Percentiles rank a stretch among this genome's conserved stretches.
Evolutionary conservation across 148 eudicot species (phyloP).

Genomic region (Vaccinium myrtillus): DNA sequence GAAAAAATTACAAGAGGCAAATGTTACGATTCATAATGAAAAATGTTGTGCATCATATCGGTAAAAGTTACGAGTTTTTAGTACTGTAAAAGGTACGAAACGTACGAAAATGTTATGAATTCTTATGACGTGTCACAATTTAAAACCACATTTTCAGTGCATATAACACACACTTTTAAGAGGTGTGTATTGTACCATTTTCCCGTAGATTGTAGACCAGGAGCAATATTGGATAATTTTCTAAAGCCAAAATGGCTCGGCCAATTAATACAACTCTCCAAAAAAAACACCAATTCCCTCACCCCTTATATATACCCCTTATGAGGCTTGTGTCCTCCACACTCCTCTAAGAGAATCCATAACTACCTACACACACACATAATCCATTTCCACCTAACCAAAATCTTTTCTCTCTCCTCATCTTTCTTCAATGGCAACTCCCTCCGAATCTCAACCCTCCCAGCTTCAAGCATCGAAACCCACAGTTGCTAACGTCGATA

Average conservation of each 20-base stretch:
- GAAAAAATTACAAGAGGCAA: too few species aligned
- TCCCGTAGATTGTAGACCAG: not conserved
- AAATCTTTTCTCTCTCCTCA: not conserved
- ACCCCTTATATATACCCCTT: not conserved
- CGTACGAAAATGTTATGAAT: too few species aligned
- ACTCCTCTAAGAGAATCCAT: not conserved
- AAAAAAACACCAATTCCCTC: not conserved
- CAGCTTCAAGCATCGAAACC: not conserved
- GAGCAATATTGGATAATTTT: not conserved
- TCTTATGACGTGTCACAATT: too few species aligned
- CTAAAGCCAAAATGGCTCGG: not conserved
- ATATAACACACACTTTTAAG: too few species aligned
- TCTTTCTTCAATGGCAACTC: not conserved
- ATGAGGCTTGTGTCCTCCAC: slow-evolving; percentile 7
- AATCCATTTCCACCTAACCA: not conserved
- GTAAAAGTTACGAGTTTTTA: too few species aligned
- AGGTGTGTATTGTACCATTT: too few species aligned
- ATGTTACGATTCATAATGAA: too few species aligned
- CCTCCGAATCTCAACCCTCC: slow-evolving; percentile 7
- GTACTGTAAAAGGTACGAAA: too few species aligned
- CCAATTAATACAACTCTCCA: not conserved
- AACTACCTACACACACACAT: not conserved
- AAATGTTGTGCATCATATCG: too few species aligned
- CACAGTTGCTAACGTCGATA: not conserved
- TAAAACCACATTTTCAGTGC: too few species aligned